These are phyloP conservation scores for Rhodocollybia butyracea DNA, from an alignment of 768 basidiomycete species.

Conservation along the genomic window DNA sequence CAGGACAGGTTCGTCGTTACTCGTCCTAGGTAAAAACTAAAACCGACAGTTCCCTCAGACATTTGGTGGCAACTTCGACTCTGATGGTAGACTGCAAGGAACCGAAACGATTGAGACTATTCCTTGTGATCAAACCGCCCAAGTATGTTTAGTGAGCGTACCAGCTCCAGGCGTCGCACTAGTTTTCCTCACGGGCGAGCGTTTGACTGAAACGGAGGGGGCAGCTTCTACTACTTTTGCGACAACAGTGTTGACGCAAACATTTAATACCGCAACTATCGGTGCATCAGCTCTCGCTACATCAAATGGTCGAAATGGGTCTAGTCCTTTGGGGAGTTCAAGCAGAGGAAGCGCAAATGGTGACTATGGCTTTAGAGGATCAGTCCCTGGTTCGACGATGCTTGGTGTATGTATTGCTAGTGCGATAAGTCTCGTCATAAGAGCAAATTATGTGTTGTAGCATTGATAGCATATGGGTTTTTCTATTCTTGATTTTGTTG, in stretches of 20 bases:
- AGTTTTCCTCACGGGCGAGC: conserved; percentile 53
- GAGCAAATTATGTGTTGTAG: neutral
- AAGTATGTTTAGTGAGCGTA: conserved; percentile 58
- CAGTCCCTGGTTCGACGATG: neutral
- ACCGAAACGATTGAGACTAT: conserved; percentile 48
- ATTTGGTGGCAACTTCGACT: conserved; percentile 53
- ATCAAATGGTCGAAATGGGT: conserved; percentile 48
- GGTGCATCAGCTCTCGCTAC: conserved; percentile 55
- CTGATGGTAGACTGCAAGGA: conserved; percentile 64
- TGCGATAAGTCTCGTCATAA: neutral
- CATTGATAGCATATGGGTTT: neutral
- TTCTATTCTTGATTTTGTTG: neutral
- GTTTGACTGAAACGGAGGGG: conserved; percentile 31
- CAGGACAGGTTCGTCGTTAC: conserved; percentile 43
- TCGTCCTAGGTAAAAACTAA: neutral
- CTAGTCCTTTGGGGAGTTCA: conserved; percentile 20
- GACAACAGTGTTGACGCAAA: conserved; percentile 50
- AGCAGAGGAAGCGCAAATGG: conserved; percentile 12
- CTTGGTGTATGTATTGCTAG: neutral
- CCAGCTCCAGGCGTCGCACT: conserved; percentile 68
- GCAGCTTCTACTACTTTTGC: conserved; percentile 41
- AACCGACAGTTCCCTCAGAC: conserved; percentile 34
- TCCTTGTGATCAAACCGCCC: conserved; percentile 46
- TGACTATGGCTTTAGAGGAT: neutral
- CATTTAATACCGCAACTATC: conserved; percentile 49